These are phyloP conservation scores for Aspergillus costaricaensis DNA, from an alignment of 2,329 filamentous ascomycete genomes.

Conservation along the genomic window DNA sequence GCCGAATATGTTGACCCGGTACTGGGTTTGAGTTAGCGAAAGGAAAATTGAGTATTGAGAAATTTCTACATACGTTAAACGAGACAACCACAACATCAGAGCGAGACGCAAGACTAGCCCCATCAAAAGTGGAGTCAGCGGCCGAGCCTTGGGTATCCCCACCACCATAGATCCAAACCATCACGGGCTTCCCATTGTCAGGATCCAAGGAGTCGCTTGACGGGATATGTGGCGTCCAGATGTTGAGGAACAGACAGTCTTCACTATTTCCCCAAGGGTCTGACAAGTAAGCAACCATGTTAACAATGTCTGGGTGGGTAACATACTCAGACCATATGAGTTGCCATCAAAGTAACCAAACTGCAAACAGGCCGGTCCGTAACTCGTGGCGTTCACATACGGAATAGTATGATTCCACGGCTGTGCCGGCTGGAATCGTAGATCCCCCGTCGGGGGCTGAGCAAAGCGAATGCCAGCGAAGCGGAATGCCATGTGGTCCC, in stretches of 20 bases:
- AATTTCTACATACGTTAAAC: neutral
- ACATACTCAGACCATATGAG: neutral
- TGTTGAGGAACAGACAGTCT: neutral
- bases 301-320: neutral
- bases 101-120: neutral
- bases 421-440: slow-evolving; percentile 9
- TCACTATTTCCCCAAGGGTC: neutral
- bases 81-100: slow-evolving; percentile 1
- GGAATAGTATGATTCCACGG: neutral
- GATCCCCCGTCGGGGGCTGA: slow-evolving; percentile 2
- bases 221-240: slow-evolving; percentile 1
- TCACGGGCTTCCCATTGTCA: neutral
- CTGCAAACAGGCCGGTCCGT: slow-evolving; percentile 7
- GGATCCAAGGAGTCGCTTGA: neutral
- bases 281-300: neutral
- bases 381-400: slow-evolving; percentile 7
- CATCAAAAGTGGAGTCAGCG: neutral
- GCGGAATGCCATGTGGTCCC: neutral
- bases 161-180: neutral
- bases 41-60: neutral
- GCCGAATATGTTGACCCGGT: neutral
- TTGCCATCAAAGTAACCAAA: neutral
- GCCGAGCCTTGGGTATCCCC: neutral
- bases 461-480: slow-evolving; percentile 7
- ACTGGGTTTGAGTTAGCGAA: neutral